Evolutionary conservation across 768 basidiomycete genomes (phyloP), one percentile per base, ranked within the genome.

Genomic region (Scleroderma bovista): DNA sequence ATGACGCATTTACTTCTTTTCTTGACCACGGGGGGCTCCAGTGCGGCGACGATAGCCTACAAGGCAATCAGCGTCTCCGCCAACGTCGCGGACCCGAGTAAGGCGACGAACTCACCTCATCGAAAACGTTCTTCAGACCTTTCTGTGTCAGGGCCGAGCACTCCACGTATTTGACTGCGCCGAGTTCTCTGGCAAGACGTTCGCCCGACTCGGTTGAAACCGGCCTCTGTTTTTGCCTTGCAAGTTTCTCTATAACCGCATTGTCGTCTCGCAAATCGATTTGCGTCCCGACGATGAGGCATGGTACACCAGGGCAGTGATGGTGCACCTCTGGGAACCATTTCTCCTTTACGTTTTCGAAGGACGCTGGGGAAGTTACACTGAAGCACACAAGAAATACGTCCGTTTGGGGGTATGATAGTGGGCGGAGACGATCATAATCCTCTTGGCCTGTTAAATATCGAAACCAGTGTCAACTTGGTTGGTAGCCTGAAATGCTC

Each of bases 291-390:
- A 99, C 95, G 64, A 99, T 97, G 63, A 99, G 83, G 80, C 95
- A 97, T 58, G 95, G 94, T 51, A 97, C 95, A 44, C 96, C 95
- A 15, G 96, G 96, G 78, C 96, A 99, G 66, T 99, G 96, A 68
- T 98, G 96, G 68, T 94, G 94, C 47, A 99, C 95, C 75, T 99
- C 96, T 6, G 96, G 96, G 80, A 98, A 96, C 96, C 96, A 99
- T 70, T 99, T 99, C 74, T 99, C 96, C 81, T 96, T 98, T 63
- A 99, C 95, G 86, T 99, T 98, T 72, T 99, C 96, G 66, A 97
- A 99, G 43, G 93, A 95, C 24, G 96, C 95, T 3, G 95, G 96
- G 10, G 90, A 93, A 37, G 95, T 97, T 60, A 99, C 96, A 64
- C 91, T 94, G 79, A 98, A 99, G 74, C 96, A 99, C 59, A 99